Evolutionary conservation across 257 asterid species (phyloP), one percentile per base, ranked within the genome.

Genomic region (Misopates orontium): DNA sequence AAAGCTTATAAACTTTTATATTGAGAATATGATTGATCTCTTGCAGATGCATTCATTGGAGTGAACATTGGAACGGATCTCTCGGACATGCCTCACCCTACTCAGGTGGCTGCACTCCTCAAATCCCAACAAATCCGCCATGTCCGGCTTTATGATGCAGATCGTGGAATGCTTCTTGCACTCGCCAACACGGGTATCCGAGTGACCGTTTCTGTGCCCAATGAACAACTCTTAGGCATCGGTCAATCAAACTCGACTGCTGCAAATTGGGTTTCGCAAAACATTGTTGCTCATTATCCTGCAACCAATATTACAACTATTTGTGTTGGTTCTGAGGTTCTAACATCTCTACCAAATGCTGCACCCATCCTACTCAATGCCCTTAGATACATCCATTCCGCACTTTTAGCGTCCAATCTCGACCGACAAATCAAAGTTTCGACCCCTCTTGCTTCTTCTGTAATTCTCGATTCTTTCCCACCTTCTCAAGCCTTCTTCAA

Each of bases 401-500:
- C 98, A 55, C 93, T 92, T 1, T 81, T 85, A 18, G 95, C 96
- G 16, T 52, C 97, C n/a, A 85, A 85, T 65, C 96, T 89, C 2
- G 97, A 77, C 41, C 69, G 86, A 57, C 87, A 76, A 19, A 82
- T 92, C 55, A 87, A 87, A 75, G 96, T 92, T 25, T 89, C 98
- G 54, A 83, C 95, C 8, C 97, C 97, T 0, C 95, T 79, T 52
- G 74, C 98, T 0, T 85, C 96, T 36, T 78, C 87, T 22, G 71
- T 92, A 54, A 81, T 92, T 77, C 97, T 92, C 5, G 97, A 92
- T 75, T 88, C 97, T 1, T 92, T 92, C 49, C 97, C 98, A 0
- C 98, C 98, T 16, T 91, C 98, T 49, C 98, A 89, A 70, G 95
- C 98, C 24, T 91, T 91, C 73, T 92, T 92, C 42, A 92, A 89